Percentiles rank a stretch among this genome's conserved stretches.
Conservation (phyloP, 306 rosid species). For the Mimosa bimucronata region DNA sequence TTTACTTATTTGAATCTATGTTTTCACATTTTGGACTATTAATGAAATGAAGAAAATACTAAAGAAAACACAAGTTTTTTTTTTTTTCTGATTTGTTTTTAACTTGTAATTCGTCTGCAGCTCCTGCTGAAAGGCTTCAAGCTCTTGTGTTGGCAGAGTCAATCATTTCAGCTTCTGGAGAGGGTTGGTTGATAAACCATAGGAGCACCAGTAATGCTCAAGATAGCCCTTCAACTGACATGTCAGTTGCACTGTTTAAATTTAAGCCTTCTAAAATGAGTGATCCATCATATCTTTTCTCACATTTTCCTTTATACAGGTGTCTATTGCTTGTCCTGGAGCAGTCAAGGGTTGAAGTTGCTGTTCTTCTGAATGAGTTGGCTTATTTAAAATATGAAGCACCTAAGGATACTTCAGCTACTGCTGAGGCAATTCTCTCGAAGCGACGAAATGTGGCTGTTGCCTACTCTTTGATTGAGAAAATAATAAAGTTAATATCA, state of each 20-base stretch:
- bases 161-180: slow-evolving; percentile 69
- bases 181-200: slow-evolving; percentile 70
- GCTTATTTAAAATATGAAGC: slow-evolving; percentile 89
- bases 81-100: not conserved
- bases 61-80: not conserved
- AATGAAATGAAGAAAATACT: slow-evolving; percentile 10
- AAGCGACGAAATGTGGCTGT: slow-evolving; percentile 74
- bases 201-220: slow-evolving; percentile 48
- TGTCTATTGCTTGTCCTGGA: slow-evolving; percentile 88
- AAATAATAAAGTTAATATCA: slow-evolving; percentile 77
- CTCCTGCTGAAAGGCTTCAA: slow-evolving; percentile 83
- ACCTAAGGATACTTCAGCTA: slow-evolving; percentile 61
- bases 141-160: slow-evolving; percentile 88
- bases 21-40: slow-evolving; percentile 11
- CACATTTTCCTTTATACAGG: slow-evolving; percentile 51
- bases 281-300: slow-evolving; percentile 36
- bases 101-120: slow-evolving; percentile 55
- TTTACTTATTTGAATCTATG: slow-evolving; percentile 15
- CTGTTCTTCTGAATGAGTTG: slow-evolving; percentile 86
- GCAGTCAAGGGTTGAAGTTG: slow-evolving; percentile 96
- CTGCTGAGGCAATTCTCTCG: slow-evolving; percentile 58
- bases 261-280: slow-evolving; percentile 4
- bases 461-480: slow-evolving; percentile 84
- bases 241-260: slow-evolving; percentile 50
- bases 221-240: slow-evolving; percentile 64